Base-by-base conservation (phyloP, 805 yeast species). In the Yarrowia osloensis region DNA sequence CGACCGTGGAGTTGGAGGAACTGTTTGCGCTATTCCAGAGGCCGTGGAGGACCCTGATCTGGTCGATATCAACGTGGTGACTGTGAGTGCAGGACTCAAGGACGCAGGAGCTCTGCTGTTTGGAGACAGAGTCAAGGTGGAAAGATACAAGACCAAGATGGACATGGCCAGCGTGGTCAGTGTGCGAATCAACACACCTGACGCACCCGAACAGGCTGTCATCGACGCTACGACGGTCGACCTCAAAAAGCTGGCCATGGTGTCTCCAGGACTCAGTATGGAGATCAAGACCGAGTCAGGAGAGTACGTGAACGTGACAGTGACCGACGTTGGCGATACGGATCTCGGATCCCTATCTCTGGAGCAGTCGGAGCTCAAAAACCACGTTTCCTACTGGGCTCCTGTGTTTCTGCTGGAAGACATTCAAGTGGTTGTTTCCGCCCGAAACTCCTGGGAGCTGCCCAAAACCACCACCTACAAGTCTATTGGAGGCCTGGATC, bases 401-500 rank as follows among this genome's bases (percentile, higher is more conserved):
- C 81, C 84, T 0, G 80, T 76, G 17, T 71, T 87, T 5, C 85
- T 80, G 74, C 49, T 42, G 26, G 68, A 35, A 39, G n/a, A 29
- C 11, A 59, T 35, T 22, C 66, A 29, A 12, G 42, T 40, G 26
- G 71, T 68, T 24, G 70, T 42, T n/a, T 61, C 35, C 24, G 40
- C 24, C 26, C 40, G 28, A 31, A 57, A 19, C 35, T 73, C 67
- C 50, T 67, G 65, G 67, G 70, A 65, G 21, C 19, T 62, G 11
- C 70, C 73, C 6, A 63, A 42, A n/a, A 35, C 42, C 3, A 63
- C 72, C 24, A 73, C 77, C 35, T 91, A 86, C 69, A 74, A 80
- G 3, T 79, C 81, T 22, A 85, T 95, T 6, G 99, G 98, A 19
- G 99, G 98, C 0, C 80, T 95, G 24, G 70, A 79, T 0, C 80